Conservation (phyloP, 768 basidiomycete species). For the Tylopilus felleus region DNA sequence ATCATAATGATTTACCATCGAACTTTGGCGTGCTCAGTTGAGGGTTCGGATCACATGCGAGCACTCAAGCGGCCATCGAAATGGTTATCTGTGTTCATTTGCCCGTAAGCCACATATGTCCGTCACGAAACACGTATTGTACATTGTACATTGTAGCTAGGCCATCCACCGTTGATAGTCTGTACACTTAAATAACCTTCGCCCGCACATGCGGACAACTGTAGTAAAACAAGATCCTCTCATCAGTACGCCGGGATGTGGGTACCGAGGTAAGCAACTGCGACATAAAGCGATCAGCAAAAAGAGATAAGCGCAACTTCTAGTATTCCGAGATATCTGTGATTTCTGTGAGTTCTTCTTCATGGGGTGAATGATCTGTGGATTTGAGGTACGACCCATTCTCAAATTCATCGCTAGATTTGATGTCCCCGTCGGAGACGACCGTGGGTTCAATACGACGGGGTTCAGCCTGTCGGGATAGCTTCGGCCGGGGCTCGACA, state of each 20-base stretch:
- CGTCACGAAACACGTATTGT: slow-evolving; percentile 1
- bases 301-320: slow-evolving; percentile 5
- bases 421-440: slow-evolving; percentile 28
- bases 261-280: slow-evolving; percentile 7
- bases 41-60: not conserved
- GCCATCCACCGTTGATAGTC: slow-evolving; percentile 4
- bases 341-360: slow-evolving; percentile 22
- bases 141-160: not conserved
- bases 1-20: not conserved
- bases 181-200: slow-evolving; percentile 22
- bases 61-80: not conserved
- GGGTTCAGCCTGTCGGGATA: slow-evolving; percentile 26
- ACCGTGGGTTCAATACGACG: slow-evolving; percentile 34
- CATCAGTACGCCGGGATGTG: slow-evolving; percentile 4
- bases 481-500: slow-evolving; percentile 29
- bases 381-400: slow-evolving; percentile 25
- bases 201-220: slow-evolving; percentile 8
- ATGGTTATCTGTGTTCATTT: not conserved
- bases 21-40: not conserved
- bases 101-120: not conserved
- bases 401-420: slow-evolving; percentile 29
- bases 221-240: slow-evolving; percentile 18
- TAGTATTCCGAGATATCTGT: slow-evolving; percentile 33
- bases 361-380: slow-evolving; percentile 21
- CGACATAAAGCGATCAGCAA: slow-evolving; percentile 4